phyloP scores from a whole-genome alignment of 192 early-diverging fungal species.

The Linnemannia exigua region DNA sequence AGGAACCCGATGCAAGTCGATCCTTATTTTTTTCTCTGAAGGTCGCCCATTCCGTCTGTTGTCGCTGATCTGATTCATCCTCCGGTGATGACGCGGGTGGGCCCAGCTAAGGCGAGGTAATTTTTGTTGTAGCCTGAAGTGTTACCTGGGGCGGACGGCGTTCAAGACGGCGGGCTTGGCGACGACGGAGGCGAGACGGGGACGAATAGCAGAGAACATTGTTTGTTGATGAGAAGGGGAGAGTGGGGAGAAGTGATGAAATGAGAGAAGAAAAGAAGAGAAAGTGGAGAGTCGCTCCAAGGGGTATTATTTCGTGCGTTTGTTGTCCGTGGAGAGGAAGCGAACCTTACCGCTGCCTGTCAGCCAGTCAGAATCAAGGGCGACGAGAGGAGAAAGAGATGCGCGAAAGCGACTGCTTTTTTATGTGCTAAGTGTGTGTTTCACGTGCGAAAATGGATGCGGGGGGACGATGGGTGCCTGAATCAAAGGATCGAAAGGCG shows the following conservation, averaged over 20 bases:
- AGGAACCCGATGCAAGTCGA: not conserved
- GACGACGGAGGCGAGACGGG: constrained; percentile 39
- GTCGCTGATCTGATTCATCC: not conserved
- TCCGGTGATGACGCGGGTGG: not conserved
- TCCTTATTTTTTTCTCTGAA: not conserved
- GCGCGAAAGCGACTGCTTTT: not conserved
- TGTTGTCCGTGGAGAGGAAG: not conserved
- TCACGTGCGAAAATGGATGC: not conserved
- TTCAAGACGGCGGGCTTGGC: constrained; percentile 46
- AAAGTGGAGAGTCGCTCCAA: not conserved
- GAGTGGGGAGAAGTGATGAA: constrained; percentile 2
- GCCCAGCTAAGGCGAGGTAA: not conserved
- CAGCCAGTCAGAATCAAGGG: constrained; percentile 41
- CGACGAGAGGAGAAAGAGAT: not conserved
- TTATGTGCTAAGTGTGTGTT: not conserved
- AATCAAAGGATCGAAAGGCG: not conserved
- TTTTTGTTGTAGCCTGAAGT: not conserved
- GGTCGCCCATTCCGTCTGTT: not conserved
- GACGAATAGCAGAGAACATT: constrained; percentile 54
- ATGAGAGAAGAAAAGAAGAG: not conserved
- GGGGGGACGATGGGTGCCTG: not conserved
- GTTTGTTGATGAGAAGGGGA: constrained; percentile 7
- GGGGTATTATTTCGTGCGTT: not conserved
- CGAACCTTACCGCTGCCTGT: not conserved
- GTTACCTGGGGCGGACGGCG: constrained; percentile 51